Base-by-base conservation (phyloP, 257 asterid genomes). In the Nicotiana benthamiana region DNA sequence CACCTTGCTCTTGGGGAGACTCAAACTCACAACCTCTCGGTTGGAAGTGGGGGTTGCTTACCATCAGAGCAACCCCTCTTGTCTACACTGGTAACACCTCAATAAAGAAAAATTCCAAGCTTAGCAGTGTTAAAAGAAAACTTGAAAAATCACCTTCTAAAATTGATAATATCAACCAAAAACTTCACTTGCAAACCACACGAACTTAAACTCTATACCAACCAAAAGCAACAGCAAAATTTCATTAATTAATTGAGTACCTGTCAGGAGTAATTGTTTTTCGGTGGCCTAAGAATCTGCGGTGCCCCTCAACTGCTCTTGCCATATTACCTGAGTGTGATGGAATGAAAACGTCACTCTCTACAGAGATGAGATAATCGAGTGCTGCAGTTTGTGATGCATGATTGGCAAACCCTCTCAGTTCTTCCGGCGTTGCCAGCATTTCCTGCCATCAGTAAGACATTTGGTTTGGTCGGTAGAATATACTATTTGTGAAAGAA, bases 291-390 rank as follows among this genome's bases (percentile, higher is more conserved):
- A 91, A 84, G 87, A 91, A 93, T 86, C 97, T 87, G 12, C 98
- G 92, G 90, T 95, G 98, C 68, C 99, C 99, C 87, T 95, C 99
- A 80, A 95, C 97, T 40, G 89, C 85, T 86, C 92, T 92, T 80
- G 99, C 99, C 99, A 95, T 95, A 89, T 93, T 92, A 67, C 99
- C 99, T 9, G 95, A 90, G 83, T 95, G 94, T 48, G 99, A 93
- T 40, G 99, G 96, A 84, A 93, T 60, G 74, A 95, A 95, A 82
- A 95, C 90, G 54, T 95, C 98, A 83, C 98, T 90, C 82, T 92
- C 99, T 79, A 91, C 20, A 11, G 97, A 93, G 74, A 95, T 83
- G 36, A 92, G 87, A 86, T 93, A 93, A 88, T 95, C 98, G 79
- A 95, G 93, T 65, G 99, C 99, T 52, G 99, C 99, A 80, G 89